Evolutionary conservation across 2,329 filamentous ascomycete genomes (phyloP).

Genomic region (Paraconiothyrium sp.): DNA sequence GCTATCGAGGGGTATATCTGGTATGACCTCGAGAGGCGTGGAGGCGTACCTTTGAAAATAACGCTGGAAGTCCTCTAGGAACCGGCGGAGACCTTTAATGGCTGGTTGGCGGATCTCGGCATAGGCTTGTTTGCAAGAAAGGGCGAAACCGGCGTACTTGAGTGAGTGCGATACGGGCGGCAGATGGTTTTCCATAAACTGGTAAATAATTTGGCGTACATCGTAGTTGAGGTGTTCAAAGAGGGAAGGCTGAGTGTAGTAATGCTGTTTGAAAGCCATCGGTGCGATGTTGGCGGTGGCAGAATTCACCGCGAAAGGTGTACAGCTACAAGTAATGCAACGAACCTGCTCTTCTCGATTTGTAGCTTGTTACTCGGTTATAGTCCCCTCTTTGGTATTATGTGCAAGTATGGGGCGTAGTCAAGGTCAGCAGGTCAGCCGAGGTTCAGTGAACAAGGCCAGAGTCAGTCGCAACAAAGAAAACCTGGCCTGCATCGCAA

Average conservation of each 20-base stretch:
- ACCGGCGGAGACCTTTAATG: background rate
- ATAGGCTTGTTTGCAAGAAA: constrained; percentile 10
- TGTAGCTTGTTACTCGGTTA: background rate
- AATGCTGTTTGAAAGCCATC: background rate
- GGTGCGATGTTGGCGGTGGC: background rate
- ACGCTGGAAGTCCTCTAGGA: constrained; percentile 3
- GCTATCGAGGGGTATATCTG: background rate
- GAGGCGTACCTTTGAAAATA: background rate
- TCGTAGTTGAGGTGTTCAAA: constrained; percentile 12
- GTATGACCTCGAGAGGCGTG: background rate
- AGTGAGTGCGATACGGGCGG: background rate
- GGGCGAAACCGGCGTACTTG: background rate
- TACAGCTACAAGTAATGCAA: background rate
- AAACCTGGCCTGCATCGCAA: background rate
- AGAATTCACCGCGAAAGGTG: background rate
- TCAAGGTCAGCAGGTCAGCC: background rate
- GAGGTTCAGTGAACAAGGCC: background rate
- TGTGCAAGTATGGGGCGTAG: background rate
- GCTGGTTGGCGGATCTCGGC: background rate
- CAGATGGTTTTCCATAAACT: constrained; percentile 3
- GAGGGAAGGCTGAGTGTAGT: constrained; percentile 7
- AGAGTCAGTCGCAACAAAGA: background rate
- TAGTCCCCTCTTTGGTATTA: too few relatives aligned
- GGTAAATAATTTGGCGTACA: constrained; percentile 8
- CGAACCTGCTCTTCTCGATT: background rate